phyloP scores from a whole-genome alignment of 2,329 filamentous ascomycete species.

The Penicillium sp. region DNA sequence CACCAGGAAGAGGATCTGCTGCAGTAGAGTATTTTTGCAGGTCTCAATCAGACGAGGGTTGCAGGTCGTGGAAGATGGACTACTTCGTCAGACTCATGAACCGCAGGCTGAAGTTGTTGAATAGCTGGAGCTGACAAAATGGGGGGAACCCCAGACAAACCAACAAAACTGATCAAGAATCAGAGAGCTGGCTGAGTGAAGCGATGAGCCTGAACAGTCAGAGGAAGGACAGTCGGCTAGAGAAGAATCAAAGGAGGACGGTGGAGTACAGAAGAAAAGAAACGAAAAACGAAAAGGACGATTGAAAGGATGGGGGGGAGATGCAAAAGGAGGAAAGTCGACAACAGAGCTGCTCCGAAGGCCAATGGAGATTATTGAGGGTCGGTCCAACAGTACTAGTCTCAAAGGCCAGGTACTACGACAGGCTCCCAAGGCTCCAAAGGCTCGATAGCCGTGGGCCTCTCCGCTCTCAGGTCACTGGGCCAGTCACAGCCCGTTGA shows the following conservation, averaged over 20 bases:
- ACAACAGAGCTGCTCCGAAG: neutral
- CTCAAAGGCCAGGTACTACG: neutral
- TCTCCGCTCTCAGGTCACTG: too few species aligned
- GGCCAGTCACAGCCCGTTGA: too few species aligned
- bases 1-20: too few species aligned
- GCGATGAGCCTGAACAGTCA: constrained; percentile 9
- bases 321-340: constrained; percentile 2
- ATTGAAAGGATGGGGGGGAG: constrained; percentile 7
- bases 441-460: too few species aligned
- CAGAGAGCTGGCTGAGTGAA: constrained; percentile 14
- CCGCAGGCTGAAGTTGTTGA: constrained; percentile 7
- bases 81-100: neutral
- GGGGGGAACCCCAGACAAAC: constrained; percentile 12
- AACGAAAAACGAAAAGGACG: constrained; percentile 7
- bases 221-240: constrained; percentile 26
- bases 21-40: too few species aligned
- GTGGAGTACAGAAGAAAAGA: constrained; percentile 16
- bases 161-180: constrained; percentile 8
- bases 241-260: constrained; percentile 17
- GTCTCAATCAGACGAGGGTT: too few species aligned
- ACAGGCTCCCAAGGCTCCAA: neutral
- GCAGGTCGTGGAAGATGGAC: too few species aligned
- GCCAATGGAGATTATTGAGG: neutral
- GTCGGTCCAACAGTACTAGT: neutral
- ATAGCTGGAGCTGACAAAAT: constrained; percentile 15